phyloP scores from a whole-genome alignment of 2,329 filamentous ascomycete genomes.

The Helotiales sp. region DNA sequence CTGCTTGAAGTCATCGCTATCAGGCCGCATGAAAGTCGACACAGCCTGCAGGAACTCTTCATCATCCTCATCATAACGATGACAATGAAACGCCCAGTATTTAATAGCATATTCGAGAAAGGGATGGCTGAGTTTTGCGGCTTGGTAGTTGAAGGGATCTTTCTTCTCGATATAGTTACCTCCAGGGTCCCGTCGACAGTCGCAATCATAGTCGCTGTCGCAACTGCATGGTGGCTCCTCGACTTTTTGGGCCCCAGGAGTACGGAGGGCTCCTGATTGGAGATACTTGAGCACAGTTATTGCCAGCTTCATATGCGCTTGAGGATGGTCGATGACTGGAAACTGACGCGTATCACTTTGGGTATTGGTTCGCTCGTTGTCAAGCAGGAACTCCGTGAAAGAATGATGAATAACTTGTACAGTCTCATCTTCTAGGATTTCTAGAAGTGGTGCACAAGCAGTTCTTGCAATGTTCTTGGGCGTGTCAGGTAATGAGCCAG shows the following conservation, averaged over 20 bases:
- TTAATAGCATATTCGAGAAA: constrained; percentile 24
- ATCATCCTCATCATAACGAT: constrained; percentile 18
- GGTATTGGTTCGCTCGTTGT: constrained; percentile 14
- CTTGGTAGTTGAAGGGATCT: constrained; percentile 14
- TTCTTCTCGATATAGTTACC: neutral
- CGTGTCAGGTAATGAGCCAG: constrained; percentile 5
- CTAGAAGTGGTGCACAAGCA: constrained; percentile 42
- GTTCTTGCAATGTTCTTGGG: constrained; percentile 28
- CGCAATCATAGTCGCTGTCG: neutral
- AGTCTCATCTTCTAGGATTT: constrained; percentile 45
- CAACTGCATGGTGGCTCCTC: neutral
- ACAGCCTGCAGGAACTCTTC: constrained; percentile 12
- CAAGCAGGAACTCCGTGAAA: constrained; percentile 45
- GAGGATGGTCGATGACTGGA: constrained; percentile 9
- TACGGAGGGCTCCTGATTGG: neutral
- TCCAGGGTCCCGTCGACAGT: neutral
- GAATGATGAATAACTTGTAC: constrained; percentile 48
- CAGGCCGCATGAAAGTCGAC: constrained; percentile 10
- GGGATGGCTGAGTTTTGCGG: constrained; percentile 16
- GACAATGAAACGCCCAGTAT: constrained; percentile 18
- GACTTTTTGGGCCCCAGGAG: neutral
- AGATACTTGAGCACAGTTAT: constrained; percentile 9
- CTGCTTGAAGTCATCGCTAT: constrained; percentile 12
- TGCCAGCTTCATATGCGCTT: constrained; percentile 8
- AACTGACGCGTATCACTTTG: constrained; percentile 5